Percentiles rank a stretch among this genome's conserved stretches.
Evolutionary conservation across 345 rosid species (phyloP).

Genomic region (Angophora floribunda): DNA sequence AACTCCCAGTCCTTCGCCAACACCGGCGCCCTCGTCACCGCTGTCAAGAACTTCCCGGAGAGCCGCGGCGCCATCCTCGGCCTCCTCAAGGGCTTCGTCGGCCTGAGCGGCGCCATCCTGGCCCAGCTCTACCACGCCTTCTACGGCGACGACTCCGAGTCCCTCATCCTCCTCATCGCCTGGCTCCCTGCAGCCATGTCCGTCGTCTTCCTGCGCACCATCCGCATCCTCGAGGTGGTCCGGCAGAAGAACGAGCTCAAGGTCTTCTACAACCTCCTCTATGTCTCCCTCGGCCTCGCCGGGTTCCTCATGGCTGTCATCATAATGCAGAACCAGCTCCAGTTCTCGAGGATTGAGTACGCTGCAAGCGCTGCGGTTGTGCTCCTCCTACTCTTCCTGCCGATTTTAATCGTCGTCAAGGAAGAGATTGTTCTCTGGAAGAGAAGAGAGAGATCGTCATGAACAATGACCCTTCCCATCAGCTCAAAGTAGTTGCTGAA

Average conservation of each 20-base stretch:
- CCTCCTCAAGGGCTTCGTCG: constrained; percentile 21
- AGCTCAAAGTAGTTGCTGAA: not conserved
- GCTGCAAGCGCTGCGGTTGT: constrained; percentile 2
- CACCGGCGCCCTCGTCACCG: constrained; percentile 20
- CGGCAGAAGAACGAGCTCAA: constrained; percentile 14
- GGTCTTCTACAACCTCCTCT: constrained; percentile 17
- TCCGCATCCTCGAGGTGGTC: constrained; percentile 7
- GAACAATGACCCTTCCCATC: not conserved
- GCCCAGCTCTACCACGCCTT: constrained; percentile 20
- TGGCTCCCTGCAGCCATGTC: constrained; percentile 28
- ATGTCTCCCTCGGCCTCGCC: constrained; percentile 20
- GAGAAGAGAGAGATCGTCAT: not conserved
- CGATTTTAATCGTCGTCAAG: constrained; percentile 5
- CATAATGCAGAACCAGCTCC: constrained; percentile 13
- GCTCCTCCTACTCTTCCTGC: constrained; percentile 8
- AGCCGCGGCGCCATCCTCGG: constrained; percentile 20
- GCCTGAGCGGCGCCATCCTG: constrained; percentile 21
- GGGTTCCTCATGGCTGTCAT: constrained; percentile 21
- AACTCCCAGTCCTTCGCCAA: constrained; percentile 21
- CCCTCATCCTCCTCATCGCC: constrained; percentile 21
- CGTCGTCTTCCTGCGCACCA: constrained; percentile 15
- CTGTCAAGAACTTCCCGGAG: constrained; percentile 21
- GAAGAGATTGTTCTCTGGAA: constrained; percentile 11
- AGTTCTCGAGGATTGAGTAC: constrained; percentile 7
- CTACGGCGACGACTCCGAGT: constrained; percentile 19